phyloP scores from a whole-genome alignment of 768 basidiomycete species.

The Xanthoconium purpureum region DNA sequence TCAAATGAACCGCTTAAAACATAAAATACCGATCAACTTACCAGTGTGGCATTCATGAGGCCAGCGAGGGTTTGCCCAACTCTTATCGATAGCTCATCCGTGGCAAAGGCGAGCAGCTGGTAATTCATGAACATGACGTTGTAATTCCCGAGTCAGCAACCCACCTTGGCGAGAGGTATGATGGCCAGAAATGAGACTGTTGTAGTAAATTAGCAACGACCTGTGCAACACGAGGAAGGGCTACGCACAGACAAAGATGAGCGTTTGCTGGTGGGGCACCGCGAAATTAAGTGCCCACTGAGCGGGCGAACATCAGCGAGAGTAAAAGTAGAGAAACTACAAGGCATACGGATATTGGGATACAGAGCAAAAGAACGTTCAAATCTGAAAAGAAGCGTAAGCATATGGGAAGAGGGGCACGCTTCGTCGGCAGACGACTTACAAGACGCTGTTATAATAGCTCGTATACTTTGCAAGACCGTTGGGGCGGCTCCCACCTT shows the following conservation, averaged over 20 bases:
- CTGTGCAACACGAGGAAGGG: background rate
- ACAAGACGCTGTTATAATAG: slow-evolving; percentile 62
- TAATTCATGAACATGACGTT: background rate
- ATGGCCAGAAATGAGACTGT: slow-evolving; percentile 78
- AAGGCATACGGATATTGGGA: slow-evolving; percentile 60
- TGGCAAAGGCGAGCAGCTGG: slow-evolving; percentile 78
- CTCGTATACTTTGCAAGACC: slow-evolving; percentile 43
- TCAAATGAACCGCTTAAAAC: background rate
- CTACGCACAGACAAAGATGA: slow-evolving; percentile 71
- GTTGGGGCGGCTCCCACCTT: slow-evolving; percentile 43
- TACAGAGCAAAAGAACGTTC: slow-evolving; percentile 68
- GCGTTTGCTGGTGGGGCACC: slow-evolving; percentile 47
- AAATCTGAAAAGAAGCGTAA: slow-evolving; percentile 43
- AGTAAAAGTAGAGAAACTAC: background rate
- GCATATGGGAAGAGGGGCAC: background rate
- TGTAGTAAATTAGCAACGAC: background rate
- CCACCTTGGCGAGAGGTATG: slow-evolving; percentile 77
- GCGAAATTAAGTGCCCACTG: slow-evolving; percentile 76
- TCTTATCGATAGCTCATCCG: slow-evolving; percentile 78
- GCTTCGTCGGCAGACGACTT: slow-evolving; percentile 9
- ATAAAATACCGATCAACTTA: slow-evolving; percentile 30
- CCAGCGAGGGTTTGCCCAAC: slow-evolving; percentile 84
- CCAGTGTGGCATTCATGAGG: slow-evolving; percentile 80
- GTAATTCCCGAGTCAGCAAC: background rate
- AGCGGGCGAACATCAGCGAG: slow-evolving; percentile 1